Base-by-base conservation (phyloP, 2,329 filamentous ascomycete species). In the Colletotrichum echinochloae region DNA sequence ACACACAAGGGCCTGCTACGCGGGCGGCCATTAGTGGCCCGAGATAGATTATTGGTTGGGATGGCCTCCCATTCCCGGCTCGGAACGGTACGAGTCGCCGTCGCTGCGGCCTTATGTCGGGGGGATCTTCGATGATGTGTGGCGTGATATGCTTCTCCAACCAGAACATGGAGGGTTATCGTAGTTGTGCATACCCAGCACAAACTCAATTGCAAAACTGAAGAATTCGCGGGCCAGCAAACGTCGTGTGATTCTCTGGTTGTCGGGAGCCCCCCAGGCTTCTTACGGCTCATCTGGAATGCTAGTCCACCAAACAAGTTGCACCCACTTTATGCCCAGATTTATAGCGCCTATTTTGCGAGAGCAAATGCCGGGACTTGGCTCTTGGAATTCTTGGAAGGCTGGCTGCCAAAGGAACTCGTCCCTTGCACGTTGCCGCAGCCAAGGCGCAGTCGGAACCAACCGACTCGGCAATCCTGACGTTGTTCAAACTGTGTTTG, bases 41-140 rank as follows among this genome's bases (percentile, higher is more conserved):
- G 39, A 54, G n/a, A 28, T 26, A 0, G 37, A 6, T 18, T 30
- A 41, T 35, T 49, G 30, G 44, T 11, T 23, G 26, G 46, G 23
- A 16, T 8, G 7, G 5, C 8, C n/a, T 12, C 9, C 14, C 46
- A 26, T 48, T 5, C 12, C 26, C 39, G 5, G 16, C 39, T 20
- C 9, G 11, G 18, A 16, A 5, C 26, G 14, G 28, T 33, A 11
- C 66, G 55, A 70, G 60, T 61, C 37, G 39, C 23, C 37, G 65
- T 49, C 56, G 55, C 54, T 60, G 56, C 51, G 33, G 67, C 30
- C 63, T 44, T 61, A 70, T 62, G 46, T 51, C 55, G 20, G 39
- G 28, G 28, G 44, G 55, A 51, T 63, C 67, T 70, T 70, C n/a
- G n/a, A n/a, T n/a, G n/a, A n/a, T n/a, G 55, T 70, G 57, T 70